Percentiles rank a stretch among this genome's conserved stretches.
phyloP scores from a whole-genome alignment of 2,329 filamentous ascomycete species.

The Exophiala dermatitidis region DNA sequence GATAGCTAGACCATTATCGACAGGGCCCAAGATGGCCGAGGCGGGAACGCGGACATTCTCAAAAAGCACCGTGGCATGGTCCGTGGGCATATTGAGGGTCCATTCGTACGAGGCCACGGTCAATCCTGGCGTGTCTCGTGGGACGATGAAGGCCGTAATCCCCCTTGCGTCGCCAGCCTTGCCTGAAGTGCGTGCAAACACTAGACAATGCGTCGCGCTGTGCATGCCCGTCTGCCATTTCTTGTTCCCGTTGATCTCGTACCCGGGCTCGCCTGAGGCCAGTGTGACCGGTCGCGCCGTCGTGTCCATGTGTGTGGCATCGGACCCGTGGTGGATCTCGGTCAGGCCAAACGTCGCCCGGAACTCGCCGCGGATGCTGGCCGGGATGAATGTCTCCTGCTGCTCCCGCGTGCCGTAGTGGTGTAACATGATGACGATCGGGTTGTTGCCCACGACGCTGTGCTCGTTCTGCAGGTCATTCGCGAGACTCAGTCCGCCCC shows the following conservation, averaged over 20 bases:
- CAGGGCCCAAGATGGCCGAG: conserved; percentile 46
- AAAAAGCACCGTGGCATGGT: conserved; percentile 55
- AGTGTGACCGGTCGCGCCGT: conserved; percentile 40
- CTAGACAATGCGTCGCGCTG: conserved; percentile 53
- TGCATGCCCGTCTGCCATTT: conserved; percentile 62
- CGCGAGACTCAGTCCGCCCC: conserved; percentile 50
- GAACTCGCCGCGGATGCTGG: conserved; percentile 48
- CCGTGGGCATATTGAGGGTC: conserved; percentile 61
- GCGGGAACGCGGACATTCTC: conserved; percentile 52
- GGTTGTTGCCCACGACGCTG: conserved; percentile 56
- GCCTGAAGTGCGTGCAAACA: conserved; percentile 55
- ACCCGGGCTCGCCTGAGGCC: conserved; percentile 40
- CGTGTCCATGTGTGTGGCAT: conserved; percentile 57
- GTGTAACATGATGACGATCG: conserved; percentile 55
- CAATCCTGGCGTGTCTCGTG: conserved; percentile 46
- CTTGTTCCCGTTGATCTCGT: conserved; percentile 52
- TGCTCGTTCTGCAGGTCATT: conserved; percentile 61
- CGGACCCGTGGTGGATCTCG: conserved; percentile 55
- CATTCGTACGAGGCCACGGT: conserved; percentile 54
- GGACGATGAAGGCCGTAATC: conserved; percentile 56
- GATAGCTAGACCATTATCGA: conserved; percentile 51
- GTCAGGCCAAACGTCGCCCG: conserved; percentile 56
- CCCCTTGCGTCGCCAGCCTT: conserved; percentile 48
- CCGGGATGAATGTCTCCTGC: conserved; percentile 47
- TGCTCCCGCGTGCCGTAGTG: conserved; percentile 53